Conservation (phyloP, 2,329 filamentous ascomycete genomes). For the Coniochaeta pulveracea region DNA sequence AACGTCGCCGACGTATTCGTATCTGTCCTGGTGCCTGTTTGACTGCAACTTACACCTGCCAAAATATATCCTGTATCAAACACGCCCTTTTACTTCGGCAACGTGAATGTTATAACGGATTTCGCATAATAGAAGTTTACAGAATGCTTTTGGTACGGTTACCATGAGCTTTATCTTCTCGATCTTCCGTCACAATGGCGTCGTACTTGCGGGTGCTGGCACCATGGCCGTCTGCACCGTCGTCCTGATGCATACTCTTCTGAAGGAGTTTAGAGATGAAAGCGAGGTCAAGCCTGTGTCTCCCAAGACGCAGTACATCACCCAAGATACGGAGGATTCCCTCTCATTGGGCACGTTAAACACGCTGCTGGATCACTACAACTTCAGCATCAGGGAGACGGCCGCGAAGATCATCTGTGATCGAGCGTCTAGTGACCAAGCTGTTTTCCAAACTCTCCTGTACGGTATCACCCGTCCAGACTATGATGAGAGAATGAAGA, state of each 20-base stretch:
- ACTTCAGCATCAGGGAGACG: constrained; percentile 60
- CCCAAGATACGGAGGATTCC: constrained; percentile 64
- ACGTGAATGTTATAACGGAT: no score
- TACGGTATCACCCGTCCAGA: constrained; percentile 46
- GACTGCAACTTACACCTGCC: no score
- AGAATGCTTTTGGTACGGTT: no score
- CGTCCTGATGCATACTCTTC: constrained; percentile 43
- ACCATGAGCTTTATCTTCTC: constrained; percentile 29
- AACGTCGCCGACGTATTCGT: no score
- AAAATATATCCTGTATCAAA: no score
- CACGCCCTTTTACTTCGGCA: no score
- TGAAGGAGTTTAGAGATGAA: constrained; percentile 49
- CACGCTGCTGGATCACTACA: constrained; percentile 59
- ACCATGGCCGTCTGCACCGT: constrained; percentile 49
- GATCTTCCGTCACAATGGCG: constrained; percentile 36
- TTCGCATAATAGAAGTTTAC: no score
- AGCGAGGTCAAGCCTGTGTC: constrained; percentile 55
- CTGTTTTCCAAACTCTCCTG: constrained; percentile 37
- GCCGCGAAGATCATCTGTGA: constrained; percentile 48
- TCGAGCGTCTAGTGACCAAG: constrained; percentile 45
- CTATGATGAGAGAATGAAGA: constrained; percentile 47
- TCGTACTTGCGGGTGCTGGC: constrained; percentile 40
- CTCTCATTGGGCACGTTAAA: constrained; percentile 55
- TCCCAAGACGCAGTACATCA: constrained; percentile 61
- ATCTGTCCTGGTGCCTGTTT: no score